A percentile compares a stretch with the other conserved stretches of the same genome.
These are phyloP conservation scores for Penicillium palitans DNA, from an alignment of 2,329 filamentous ascomycete species.

Conservation along the genomic window DNA sequence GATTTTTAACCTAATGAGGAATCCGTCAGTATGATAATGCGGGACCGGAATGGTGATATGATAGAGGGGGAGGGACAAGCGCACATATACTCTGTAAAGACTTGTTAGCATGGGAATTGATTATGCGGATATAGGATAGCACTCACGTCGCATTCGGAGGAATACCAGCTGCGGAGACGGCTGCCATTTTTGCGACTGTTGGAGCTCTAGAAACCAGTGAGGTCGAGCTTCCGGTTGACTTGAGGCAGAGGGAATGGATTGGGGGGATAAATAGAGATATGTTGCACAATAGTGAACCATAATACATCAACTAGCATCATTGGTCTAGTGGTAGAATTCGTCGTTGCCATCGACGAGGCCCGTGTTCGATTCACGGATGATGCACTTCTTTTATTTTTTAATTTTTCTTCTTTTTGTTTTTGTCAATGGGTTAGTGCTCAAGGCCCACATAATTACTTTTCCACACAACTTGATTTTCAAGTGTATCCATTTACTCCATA, in stretches of 20 bases:
- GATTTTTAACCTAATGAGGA: constrained; percentile 64
- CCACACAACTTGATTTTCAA: no score
- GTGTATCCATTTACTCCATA: no score
- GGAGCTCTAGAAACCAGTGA: constrained; percentile 22
- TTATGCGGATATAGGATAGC: neutral
- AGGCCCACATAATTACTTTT: no score
- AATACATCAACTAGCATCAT: constrained; percentile 35
- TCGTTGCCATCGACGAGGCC: constrained; percentile 50
- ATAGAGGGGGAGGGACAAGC: constrained; percentile 20
- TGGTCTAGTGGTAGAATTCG: constrained; percentile 50
- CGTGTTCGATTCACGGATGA: constrained; percentile 51
- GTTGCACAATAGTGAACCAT: rapidly evolving
- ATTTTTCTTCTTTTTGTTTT: neutral
- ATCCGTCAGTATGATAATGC: constrained; percentile 16
- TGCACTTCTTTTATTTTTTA: constrained; percentile 37
- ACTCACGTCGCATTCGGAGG: constrained; percentile 46
- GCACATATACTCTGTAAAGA: constrained; percentile 43
- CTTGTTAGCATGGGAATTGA: constrained; percentile 17
- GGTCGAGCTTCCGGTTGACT: constrained; percentile 19
- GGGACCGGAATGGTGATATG: constrained; percentile 12
- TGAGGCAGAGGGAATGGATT: neutral
- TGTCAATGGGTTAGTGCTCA: no score
- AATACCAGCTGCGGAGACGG: constrained; percentile 30
- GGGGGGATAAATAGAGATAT: neutral
- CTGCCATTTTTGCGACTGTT: constrained; percentile 40